These are phyloP conservation scores for Aspergillus viridinutans DNA, from an alignment of 2,329 filamentous ascomycete species.

Conservation along the genomic window DNA sequence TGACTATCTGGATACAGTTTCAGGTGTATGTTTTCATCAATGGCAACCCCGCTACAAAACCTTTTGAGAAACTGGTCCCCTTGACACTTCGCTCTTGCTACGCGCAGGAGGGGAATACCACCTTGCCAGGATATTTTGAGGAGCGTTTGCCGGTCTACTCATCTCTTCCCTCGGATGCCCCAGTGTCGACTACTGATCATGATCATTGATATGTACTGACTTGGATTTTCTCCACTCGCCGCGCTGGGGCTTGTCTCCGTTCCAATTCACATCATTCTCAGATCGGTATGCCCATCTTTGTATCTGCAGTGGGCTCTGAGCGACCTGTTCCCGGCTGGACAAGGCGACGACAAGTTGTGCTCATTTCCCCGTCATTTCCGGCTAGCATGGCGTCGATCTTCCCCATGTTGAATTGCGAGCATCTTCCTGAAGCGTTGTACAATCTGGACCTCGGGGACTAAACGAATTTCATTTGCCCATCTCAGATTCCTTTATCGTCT, in stretches of 20 bases:
- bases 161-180: not conserved
- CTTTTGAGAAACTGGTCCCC: not conserved
- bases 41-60: not conserved
- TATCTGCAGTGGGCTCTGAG: too few relatives aligned
- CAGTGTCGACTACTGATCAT: not conserved
- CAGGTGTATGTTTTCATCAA: not conserved
- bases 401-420: too few relatives aligned
- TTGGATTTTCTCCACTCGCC: too few relatives aligned
- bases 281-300: too few relatives aligned
- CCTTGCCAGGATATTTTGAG: conserved; percentile 7
- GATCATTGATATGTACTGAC: not conserved
- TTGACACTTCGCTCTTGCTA: conserved; percentile 12
- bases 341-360: too few relatives aligned
- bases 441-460: too few relatives aligned
- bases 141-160: not conserved
- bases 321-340: too few relatives aligned
- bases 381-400: too few relatives aligned
- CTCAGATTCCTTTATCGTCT: not conserved
- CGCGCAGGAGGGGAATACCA: conserved; percentile 8
- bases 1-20: not conserved
- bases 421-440: too few relatives aligned
- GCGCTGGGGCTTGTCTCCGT: too few relatives aligned
- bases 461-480: not conserved
- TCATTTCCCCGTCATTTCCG: too few relatives aligned
- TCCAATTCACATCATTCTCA: too few relatives aligned